Evolutionary conservation across 202 grass and related monocot genomes (phyloP).

Genomic region (Musa balbisiana): DNA sequence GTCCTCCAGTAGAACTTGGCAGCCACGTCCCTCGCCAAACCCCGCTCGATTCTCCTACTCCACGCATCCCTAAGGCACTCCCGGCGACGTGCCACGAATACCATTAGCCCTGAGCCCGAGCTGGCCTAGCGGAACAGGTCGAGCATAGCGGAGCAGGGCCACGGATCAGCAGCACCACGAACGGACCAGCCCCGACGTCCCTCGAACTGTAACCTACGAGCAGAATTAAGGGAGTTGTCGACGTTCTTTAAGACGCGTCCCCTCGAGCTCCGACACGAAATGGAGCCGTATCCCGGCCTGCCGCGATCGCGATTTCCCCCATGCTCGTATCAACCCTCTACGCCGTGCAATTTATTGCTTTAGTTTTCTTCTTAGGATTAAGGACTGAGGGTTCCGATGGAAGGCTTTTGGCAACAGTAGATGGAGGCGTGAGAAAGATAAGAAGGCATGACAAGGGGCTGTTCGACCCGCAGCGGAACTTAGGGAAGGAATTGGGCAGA

Average conservation of each 20-base stretch:
- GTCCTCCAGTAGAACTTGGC: constrained; percentile 89
- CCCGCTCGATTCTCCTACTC: constrained; percentile 54
- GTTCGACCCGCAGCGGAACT: no score
- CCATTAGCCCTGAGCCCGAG: constrained; percentile 39
- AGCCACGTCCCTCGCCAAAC: constrained; percentile 65
- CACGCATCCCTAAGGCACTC: no score
- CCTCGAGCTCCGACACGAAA: constrained; percentile 78
- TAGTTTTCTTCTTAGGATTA: no score
- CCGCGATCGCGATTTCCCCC: no score
- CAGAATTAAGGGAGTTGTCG: constrained; percentile 61
- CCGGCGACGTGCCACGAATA: constrained; percentile 41
- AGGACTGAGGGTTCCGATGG: no score
- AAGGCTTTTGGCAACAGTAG: no score
- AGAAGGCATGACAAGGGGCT: no score
- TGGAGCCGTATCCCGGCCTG: not conserved
- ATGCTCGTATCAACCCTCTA: no score
- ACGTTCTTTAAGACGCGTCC: constrained; percentile 43
- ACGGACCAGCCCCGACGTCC: constrained; percentile 42
- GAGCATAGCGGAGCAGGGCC: constrained; percentile 31
- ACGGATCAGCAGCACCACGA: no score
- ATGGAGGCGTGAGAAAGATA: not conserved
- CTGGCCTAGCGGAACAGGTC: not conserved
- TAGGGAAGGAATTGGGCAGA: not conserved
- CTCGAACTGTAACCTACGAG: constrained; percentile 75
- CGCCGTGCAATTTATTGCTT: no score